Percentiles rank a stretch among this genome's conserved stretches.
phyloP scores from a whole-genome alignment of 2,329 filamentous ascomycete genomes.

The Arachnopeziza araneosa region DNA sequence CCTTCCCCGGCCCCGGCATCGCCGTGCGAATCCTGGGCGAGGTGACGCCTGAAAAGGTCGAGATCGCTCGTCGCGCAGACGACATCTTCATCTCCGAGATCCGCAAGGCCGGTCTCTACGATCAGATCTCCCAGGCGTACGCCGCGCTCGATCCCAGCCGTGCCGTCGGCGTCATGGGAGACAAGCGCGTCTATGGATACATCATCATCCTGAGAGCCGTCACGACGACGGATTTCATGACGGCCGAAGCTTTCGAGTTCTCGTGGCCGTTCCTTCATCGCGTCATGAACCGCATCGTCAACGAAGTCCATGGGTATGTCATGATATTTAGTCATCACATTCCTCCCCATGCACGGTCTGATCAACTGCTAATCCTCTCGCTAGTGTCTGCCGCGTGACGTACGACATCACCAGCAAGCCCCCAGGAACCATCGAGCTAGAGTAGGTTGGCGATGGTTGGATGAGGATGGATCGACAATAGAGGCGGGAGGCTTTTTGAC shows the following conservation, averaged over 20 bases:
- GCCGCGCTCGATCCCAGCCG: constrained; percentile 61
- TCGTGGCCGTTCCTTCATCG: constrained; percentile 58
- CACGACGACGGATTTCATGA: constrained; percentile 44
- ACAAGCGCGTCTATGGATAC: constrained; percentile 61
- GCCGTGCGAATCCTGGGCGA: constrained; percentile 73
- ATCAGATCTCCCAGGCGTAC: constrained; percentile 65
- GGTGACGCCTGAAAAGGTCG: constrained; percentile 71
- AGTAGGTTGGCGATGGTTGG: constrained; percentile 47
- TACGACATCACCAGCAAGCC: constrained; percentile 57
- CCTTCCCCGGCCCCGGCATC: constrained; percentile 68
- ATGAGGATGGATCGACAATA: no score
- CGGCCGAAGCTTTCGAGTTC: constrained; percentile 37
- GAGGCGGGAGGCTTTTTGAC: no score
- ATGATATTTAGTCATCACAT: no score
- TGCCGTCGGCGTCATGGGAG: constrained; percentile 62
- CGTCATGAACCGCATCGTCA: constrained; percentile 64
- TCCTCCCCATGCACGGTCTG: background rate
- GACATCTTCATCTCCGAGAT: constrained; percentile 76
- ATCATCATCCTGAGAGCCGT: constrained; percentile 58
- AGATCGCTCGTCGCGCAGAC: constrained; percentile 73
- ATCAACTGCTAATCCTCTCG: background rate
- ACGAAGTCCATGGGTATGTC: constrained; percentile 40
- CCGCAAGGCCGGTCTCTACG: constrained; percentile 64
- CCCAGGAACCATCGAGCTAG: constrained; percentile 62
- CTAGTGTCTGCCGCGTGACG: constrained; percentile 62